Conservation (phyloP, 202 grass and related monocot species). For the Brachypodium distachyon region DNA sequence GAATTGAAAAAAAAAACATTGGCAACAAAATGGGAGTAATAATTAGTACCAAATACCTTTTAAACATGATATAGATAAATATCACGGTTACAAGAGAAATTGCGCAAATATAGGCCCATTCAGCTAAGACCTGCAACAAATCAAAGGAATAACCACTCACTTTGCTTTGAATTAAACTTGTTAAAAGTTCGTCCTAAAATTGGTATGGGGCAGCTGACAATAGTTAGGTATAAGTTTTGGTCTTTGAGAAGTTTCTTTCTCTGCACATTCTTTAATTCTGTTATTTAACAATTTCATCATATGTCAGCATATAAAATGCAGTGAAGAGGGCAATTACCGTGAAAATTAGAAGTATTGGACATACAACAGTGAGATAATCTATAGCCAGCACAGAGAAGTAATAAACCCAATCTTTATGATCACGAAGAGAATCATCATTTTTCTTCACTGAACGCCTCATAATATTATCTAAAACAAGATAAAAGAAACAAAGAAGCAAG, state of each 20-base stretch:
- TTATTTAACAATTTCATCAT: not conserved
- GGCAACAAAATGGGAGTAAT: not conserved
- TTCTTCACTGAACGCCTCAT: conserved; percentile 39
- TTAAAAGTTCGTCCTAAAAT: not conserved
- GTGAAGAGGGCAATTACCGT: conserved; percentile 40
- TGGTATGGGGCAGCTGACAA: not conserved
- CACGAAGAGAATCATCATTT: conserved; percentile 35
- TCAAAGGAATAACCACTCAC: conserved; percentile 1
- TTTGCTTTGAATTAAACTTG: not conserved
- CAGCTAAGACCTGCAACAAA: conserved; percentile 55
- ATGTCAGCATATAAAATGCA: conserved; percentile 15
- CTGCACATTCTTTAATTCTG: not conserved
- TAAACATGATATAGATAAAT: conserved; percentile 29
- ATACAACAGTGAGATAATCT: conserved; percentile 65
- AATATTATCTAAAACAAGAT: conserved; percentile 33
- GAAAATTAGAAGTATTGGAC: conserved; percentile 77
- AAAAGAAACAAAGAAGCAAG: not conserved
- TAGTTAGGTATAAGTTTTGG: not conserved
- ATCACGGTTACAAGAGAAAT: conserved; percentile 42
- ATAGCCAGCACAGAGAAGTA: conserved; percentile 42
- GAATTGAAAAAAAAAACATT: not conserved
- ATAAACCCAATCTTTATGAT: conserved; percentile 35
- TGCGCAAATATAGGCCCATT: conserved; percentile 54
- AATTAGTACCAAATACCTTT: conserved; percentile 43
- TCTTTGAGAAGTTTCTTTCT: not conserved